Conservation (phyloP, 495 filamentous ascomycete genomes). For the Penicillium coprophilum region DNA sequence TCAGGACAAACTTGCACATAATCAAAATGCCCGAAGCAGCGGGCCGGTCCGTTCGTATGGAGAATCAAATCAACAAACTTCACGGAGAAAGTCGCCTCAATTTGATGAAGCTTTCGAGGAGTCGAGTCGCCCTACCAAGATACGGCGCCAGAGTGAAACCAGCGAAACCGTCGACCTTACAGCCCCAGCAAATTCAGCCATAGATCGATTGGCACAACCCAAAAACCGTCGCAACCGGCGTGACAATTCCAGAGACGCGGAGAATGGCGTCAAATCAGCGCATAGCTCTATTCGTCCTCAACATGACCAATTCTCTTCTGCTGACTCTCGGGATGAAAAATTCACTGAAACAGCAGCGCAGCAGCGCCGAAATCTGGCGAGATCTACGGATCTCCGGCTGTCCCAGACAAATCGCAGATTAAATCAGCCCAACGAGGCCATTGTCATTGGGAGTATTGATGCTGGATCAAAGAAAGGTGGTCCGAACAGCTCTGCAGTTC, state of each 20-base stretch:
- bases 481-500: background rate
- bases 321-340: slow-evolving; percentile 18
- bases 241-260: slow-evolving; percentile 27
- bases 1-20: slow-evolving; percentile 31
- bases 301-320: slow-evolving; percentile 8
- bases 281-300: slow-evolving; percentile 4
- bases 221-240: background rate
- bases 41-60: slow-evolving; percentile 40
- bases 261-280: slow-evolving; percentile 15
- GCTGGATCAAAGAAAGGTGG: background rate
- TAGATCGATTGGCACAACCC: background rate
- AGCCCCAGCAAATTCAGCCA: background rate
- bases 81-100: background rate
- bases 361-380: slow-evolving; percentile 25
- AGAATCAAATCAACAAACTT: slow-evolving; percentile 10
- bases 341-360: slow-evolving; percentile 33
- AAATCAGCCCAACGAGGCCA: background rate
- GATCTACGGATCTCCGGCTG: background rate
- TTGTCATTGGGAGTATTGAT: slow-evolving; percentile 20
- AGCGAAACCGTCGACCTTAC: slow-evolving; percentile 12
- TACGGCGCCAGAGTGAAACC: slow-evolving; percentile 27
- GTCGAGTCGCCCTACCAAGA: slow-evolving; percentile 32
- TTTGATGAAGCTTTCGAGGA: slow-evolving; percentile 20
- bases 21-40: slow-evolving; percentile 33
- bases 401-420: background rate